A percentile compares a stretch with the other conserved stretches of the same genome.
Conservation (phyloP, 1,284 basidiomycete species). For the Singerocomus rubriflavus region DNA sequence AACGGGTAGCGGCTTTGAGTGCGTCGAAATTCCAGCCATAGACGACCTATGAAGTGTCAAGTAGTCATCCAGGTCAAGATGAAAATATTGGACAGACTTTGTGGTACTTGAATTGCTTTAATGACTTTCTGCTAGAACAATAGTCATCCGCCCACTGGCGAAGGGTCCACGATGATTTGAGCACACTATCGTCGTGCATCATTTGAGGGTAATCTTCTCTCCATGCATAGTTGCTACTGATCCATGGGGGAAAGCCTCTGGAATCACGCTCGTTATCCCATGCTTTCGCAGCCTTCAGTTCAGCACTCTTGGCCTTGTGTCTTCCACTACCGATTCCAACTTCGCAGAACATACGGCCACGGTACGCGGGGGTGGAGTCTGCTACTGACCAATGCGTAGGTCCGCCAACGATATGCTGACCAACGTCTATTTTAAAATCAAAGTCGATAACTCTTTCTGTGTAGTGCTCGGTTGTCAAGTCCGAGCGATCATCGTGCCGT, state of each 20-base stretch:
- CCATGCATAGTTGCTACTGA: constrained; percentile 26
- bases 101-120: constrained; percentile 65
- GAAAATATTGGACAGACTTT: constrained; percentile 40
- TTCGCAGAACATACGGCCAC: constrained; percentile 54
- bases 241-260: constrained; percentile 45
- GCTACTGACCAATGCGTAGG: constrained; percentile 50
- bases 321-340: constrained; percentile 36
- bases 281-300: constrained; percentile 31
- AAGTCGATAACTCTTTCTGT: constrained; percentile 62
- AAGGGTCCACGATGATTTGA: constrained; percentile 51
- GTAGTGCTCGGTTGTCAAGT: constrained; percentile 41
- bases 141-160: constrained; percentile 72
- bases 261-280: constrained; percentile 32
- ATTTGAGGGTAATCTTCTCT: constrained; percentile 25
- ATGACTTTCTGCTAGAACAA: constrained; percentile 51
- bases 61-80: not conserved
- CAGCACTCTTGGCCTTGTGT: constrained; percentile 30
- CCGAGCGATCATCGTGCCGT: constrained; percentile 36
- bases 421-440: constrained; percentile 58
- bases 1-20: constrained; percentile 51
- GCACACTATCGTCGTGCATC: constrained; percentile 29
- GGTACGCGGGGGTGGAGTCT: constrained; percentile 51
- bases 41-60: constrained; percentile 40
- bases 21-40: constrained; percentile 69
- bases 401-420: constrained; percentile 33